Evolutionary conservation across 2,329 filamentous ascomycete genomes (phyloP).

Genomic region (Claviceps purpurea): DNA sequence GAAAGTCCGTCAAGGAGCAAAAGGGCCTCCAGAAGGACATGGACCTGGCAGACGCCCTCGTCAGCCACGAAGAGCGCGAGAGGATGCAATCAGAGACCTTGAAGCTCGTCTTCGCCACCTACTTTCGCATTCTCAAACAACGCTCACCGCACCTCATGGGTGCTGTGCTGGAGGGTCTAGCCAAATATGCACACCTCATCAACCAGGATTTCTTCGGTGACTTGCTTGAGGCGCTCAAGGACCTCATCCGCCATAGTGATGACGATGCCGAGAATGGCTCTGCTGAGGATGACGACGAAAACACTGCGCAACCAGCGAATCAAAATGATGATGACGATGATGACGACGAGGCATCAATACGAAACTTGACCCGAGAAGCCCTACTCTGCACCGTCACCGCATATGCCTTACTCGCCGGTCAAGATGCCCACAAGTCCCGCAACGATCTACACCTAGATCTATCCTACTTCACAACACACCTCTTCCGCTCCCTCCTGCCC

Average conservation of each 20-base stretch:
- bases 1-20: slow-evolving; percentile 73
- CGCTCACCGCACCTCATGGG: slow-evolving; percentile 79
- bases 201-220: slow-evolving; percentile 99
- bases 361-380: slow-evolving; percentile 73
- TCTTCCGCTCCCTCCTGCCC: slow-evolving; percentile 73
- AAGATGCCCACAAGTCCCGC: slow-evolving; percentile 79
- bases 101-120: slow-evolving; percentile 88
- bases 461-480: slow-evolving; percentile 86
- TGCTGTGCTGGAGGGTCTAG: slow-evolving; percentile 87
- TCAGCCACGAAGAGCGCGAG: slow-evolving; percentile 85
- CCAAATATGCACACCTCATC: slow-evolving; percentile 90
- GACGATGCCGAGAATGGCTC: slow-evolving; percentile 35
- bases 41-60: slow-evolving; percentile 78
- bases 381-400: slow-evolving; percentile 93
- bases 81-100: slow-evolving; percentile 90
- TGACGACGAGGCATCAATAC: slow-evolving; percentile 34
- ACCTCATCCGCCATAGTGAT: slow-evolving; percentile 70
- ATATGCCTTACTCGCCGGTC: slow-evolving; percentile 88
- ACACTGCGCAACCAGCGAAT: neutral
- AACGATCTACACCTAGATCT: slow-evolving; percentile 76
- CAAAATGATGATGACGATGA: neutral
- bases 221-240: slow-evolving; percentile 83
- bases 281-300: slow-evolving; percentile 16
- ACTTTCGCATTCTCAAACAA: slow-evolving; percentile 86
- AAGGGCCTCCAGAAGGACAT: slow-evolving; percentile 88